phyloP scores from a whole-genome alignment of 1,284 basidiomycete species.

The Cutaneotrichosporon spelunceum region DNA sequence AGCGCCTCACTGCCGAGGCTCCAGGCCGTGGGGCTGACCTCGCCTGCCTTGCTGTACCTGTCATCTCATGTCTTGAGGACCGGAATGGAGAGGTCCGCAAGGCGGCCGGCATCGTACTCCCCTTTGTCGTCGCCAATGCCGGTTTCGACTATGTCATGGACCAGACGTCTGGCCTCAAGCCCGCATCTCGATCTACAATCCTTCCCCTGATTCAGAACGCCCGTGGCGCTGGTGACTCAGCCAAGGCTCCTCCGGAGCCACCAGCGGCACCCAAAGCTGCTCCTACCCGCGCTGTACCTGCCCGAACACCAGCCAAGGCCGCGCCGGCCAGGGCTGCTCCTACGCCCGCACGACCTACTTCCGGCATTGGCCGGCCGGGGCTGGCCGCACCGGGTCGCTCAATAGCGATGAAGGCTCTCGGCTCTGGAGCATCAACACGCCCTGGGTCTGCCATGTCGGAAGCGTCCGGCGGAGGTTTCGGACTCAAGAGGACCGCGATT shows the following conservation, averaged over 20 bases:
- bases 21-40: conserved; percentile 66
- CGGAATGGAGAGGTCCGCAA: conserved; percentile 89
- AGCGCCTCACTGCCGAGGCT: conserved; percentile 39
- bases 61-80: conserved; percentile 87
- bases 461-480: conserved; percentile 10
- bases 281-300: conserved; percentile 21
- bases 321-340: conserved; percentile 20
- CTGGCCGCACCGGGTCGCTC: conserved; percentile 37
- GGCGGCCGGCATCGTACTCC: conserved; percentile 76
- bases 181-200: conserved; percentile 82
- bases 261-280: conserved; percentile 11
- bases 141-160: conserved; percentile 85
- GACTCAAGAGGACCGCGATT: conserved; percentile 29
- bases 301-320: conserved; percentile 23
- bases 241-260: conserved; percentile 15
- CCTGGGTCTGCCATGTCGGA: conserved; percentile 32
- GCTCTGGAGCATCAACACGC: conserved; percentile 33
- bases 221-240: conserved; percentile 33
- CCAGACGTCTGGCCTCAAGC: conserved; percentile 80
- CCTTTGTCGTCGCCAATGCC: conserved; percentile 68
- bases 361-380: conserved; percentile 8
- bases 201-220: conserved; percentile 77
- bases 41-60: conserved; percentile 62
- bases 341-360: conserved; percentile 8
- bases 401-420: conserved; percentile 46